Conservation (phyloP, 2,329 filamentous ascomycete species). For the Claviceps digitariae region DNA sequence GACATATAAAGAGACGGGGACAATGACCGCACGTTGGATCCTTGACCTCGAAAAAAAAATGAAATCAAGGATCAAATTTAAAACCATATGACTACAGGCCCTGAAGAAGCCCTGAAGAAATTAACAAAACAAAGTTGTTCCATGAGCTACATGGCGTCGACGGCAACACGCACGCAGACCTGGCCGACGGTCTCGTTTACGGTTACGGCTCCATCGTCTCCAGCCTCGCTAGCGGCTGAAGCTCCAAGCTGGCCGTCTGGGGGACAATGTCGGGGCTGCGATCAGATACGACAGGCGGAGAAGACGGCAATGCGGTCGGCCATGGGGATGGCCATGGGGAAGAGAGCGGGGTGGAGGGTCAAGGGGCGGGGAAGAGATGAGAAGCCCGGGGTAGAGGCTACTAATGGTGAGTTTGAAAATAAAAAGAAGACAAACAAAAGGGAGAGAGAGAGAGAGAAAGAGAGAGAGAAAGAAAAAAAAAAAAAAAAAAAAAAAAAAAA, state of each 20-base stretch:
- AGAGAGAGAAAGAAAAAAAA: too few species aligned
- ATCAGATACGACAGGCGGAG: slow-evolving; percentile 4
- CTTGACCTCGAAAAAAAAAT: neutral
- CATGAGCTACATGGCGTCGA: neutral
- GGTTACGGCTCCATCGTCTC: neutral
- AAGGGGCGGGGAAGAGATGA: neutral
- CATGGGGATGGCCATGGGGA: too few species aligned
- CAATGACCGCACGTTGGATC: neutral
- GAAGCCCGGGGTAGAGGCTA: neutral
- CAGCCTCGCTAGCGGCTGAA: neutral
- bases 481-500: too few species aligned
- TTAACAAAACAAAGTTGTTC: neutral
- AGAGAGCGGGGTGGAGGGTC: neutral
- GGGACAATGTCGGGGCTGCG: slow-evolving; percentile 5
- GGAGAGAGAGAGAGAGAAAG: too few species aligned
- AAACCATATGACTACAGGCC: too few species aligned
- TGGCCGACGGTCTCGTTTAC: neutral
- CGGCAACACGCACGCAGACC: neutral
- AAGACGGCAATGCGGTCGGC: neutral
- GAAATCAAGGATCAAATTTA: too few species aligned
- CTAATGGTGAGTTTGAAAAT: neutral
- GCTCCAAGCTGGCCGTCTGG: neutral
- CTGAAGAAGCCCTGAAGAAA: too few species aligned
- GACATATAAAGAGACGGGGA: neutral
- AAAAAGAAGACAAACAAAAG: too few species aligned